Conservation (phyloP, 768 basidiomycete genomes). For the Boletus edulis region DNA sequence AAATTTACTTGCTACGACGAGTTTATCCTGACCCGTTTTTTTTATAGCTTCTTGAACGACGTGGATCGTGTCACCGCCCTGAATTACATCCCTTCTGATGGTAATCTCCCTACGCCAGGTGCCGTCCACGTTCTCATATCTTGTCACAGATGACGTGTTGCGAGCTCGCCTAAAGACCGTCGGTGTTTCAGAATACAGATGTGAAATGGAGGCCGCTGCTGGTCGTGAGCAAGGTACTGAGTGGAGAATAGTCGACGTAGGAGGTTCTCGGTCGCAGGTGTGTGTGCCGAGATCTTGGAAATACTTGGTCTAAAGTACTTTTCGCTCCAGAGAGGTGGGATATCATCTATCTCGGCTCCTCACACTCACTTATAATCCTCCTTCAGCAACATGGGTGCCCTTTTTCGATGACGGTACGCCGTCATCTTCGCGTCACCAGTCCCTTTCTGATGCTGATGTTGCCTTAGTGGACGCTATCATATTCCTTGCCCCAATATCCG, state of each 20-base stretch:
- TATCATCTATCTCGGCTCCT: not conserved
- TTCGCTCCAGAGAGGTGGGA: conserved; percentile 34
- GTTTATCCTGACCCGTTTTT: not conserved
- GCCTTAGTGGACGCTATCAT: conserved; percentile 45
- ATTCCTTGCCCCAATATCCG: conserved; percentile 58
- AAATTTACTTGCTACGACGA: not conserved
- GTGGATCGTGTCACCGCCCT: conserved; percentile 45
- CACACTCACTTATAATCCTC: conserved; percentile 8
- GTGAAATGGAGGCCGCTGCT: conserved; percentile 68
- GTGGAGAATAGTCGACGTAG: conserved; percentile 56
- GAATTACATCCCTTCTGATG: conserved; percentile 47
- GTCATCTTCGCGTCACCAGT: not conserved
- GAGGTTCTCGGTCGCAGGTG: conserved; percentile 52
- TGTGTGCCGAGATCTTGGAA: conserved; percentile 13
- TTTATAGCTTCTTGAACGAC: conserved; percentile 47
- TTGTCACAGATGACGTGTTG: conserved; percentile 46
- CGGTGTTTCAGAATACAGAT: conserved; percentile 79
- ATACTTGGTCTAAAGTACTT: conserved; percentile 2
- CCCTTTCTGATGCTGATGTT: not conserved
- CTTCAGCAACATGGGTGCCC: conserved; percentile 49
- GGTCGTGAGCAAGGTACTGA: conserved; percentile 50
- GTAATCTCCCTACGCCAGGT: conserved; percentile 21
- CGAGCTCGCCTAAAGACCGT: conserved; percentile 58
- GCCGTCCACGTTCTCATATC: conserved; percentile 5
- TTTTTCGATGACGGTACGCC: conserved; percentile 51